phyloP scores from a whole-genome alignment of 192 early-diverging fungal species.

The Backusella australiensis region DNA sequence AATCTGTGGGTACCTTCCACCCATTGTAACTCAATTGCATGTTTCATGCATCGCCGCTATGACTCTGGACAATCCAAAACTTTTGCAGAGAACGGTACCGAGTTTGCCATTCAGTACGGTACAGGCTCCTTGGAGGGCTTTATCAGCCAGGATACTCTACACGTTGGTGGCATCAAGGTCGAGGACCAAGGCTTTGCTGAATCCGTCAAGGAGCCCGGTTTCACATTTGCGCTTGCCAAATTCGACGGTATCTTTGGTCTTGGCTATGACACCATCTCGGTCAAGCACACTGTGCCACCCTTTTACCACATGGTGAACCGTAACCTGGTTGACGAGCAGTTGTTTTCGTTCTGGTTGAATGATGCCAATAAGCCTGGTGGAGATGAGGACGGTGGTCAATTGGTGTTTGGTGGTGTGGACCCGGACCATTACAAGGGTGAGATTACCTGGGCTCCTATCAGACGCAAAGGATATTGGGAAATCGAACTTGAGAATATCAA shows the following conservation, averaged over 20 bases:
- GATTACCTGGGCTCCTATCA: constrained; percentile 79
- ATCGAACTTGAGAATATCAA: constrained; percentile 78
- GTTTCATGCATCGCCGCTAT: constrained; percentile 90
- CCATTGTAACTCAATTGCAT: constrained; percentile 92
- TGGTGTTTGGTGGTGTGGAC: constrained; percentile 88
- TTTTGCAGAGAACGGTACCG: constrained; percentile 87
- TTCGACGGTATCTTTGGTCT: constrained; percentile 98
- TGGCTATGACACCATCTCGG: constrained; percentile 90
- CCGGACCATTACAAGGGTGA: constrained; percentile 69
- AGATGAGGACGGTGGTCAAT: constrained; percentile 72
- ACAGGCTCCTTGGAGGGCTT: constrained; percentile 93
- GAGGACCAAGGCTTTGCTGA: constrained; percentile 88
- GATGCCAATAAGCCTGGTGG: constrained; percentile 57
- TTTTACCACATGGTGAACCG: constrained; percentile 91
- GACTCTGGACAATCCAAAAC: constrained; percentile 78
- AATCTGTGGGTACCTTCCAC: constrained; percentile 98
- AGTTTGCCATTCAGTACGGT: constrained; percentile 96
- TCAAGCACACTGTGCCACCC: constrained; percentile 86
- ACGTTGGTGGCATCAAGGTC: constrained; percentile 71
- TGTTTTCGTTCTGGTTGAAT: constrained; percentile 90
- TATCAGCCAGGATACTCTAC: constrained; percentile 79
- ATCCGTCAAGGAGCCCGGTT: constrained; percentile 92
- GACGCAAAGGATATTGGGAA: constrained; percentile 97
- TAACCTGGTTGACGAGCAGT: constrained; percentile 71
- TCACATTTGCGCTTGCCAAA: constrained; percentile 88